phyloP scores from a whole-genome alignment of 345 rosid genomes.

The Sonneratia alba region DNA sequence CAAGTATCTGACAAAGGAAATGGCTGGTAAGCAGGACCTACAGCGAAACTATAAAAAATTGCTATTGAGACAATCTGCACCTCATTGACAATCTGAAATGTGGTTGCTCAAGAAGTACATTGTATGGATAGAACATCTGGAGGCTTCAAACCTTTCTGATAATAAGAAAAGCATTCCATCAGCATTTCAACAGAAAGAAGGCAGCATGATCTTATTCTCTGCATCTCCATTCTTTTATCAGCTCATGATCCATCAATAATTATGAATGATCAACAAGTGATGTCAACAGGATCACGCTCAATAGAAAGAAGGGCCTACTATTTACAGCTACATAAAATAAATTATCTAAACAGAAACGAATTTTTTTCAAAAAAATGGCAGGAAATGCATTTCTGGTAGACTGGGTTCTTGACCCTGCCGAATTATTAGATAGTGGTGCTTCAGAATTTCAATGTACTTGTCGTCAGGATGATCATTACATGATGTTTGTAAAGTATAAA shows the following conservation, averaged over 20 bases:
- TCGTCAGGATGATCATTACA: no score
- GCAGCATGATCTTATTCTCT: not conserved
- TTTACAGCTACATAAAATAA: not conserved
- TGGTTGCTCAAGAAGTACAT: conserved; percentile 59
- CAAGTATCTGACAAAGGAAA: conserved; percentile 44
- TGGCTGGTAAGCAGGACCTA: conserved; percentile 8
- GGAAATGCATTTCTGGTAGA: not conserved
- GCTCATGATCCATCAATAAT: not conserved
- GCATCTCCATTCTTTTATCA: not conserved
- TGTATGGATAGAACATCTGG: conserved; percentile 52
- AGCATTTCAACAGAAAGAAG: not conserved
- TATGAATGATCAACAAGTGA: not conserved
- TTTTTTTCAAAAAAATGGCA: no score
- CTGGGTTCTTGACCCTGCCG: not conserved
- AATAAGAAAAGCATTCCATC: conserved; percentile 1
- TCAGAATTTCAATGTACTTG: no score
- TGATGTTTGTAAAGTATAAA: no score
- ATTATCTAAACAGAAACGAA: not conserved
- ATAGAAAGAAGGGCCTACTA: not conserved
- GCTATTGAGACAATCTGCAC: conserved; percentile 16
- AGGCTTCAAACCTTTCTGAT: conserved; percentile 40
- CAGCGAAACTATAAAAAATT: not conserved
- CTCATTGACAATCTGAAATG: conserved; percentile 70
- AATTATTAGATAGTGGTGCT: no score
- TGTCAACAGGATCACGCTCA: not conserved